phyloP scores from a whole-genome alignment of 352 stramenopile species.

The Thraustochytrium sp. region DNA sequence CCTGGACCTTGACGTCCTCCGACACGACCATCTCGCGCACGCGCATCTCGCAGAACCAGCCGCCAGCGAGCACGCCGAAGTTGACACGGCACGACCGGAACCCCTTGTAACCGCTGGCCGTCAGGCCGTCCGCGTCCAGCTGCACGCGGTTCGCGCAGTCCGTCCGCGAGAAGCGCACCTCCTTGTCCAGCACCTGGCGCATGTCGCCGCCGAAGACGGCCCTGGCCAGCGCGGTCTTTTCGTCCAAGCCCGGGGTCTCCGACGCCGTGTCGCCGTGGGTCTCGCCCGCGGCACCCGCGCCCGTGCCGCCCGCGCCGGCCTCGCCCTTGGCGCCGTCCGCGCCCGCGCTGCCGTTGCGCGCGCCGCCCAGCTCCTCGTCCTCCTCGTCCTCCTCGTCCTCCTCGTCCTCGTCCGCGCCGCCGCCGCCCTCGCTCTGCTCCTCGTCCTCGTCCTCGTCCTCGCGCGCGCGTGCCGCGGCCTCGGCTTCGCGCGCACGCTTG shows the following conservation, averaged over 20 bases:
- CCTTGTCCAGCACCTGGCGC: neutral
- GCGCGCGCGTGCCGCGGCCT: no score
- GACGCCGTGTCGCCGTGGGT: neutral
- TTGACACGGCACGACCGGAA: constrained; percentile 13
- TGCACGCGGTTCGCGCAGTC: neutral
- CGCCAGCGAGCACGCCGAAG: neutral
- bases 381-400: neutral
- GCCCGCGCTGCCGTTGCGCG: neutral
- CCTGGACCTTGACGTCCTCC: neutral
- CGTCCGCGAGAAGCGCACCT: neutral
- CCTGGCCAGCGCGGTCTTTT: neutral
- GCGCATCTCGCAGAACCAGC: constrained; percentile 26
- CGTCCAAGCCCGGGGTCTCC: no score
- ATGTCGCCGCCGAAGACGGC: neutral
- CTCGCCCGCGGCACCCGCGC: neutral
- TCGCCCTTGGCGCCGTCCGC: neutral
- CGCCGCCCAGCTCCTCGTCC: neutral
- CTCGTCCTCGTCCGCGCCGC: neutral
- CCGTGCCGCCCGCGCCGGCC: neutral
- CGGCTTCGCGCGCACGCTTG: no score
- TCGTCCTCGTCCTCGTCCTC: neutral
- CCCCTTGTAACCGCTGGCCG: neutral
- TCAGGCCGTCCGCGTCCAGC: neutral
- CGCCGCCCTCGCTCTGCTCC: neutral
- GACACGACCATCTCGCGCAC: neutral